phyloP scores from a whole-genome alignment of 1,284 basidiomycete species.

The Trichosporon sp. region DNA sequence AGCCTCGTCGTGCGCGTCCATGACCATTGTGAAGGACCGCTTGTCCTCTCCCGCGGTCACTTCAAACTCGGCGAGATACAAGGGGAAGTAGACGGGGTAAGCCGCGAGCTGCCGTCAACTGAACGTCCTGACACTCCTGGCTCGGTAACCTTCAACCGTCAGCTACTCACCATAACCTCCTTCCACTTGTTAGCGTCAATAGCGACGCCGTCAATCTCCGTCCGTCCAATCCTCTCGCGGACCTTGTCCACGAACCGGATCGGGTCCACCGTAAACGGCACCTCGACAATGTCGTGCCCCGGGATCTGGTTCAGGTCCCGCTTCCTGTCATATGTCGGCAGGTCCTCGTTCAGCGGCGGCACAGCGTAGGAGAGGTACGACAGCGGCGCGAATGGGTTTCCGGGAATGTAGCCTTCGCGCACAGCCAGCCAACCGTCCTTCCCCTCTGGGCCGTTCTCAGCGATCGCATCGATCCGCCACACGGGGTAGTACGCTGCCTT shows the following conservation, averaged over 20 bases:
- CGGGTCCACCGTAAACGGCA: conserved; percentile 59
- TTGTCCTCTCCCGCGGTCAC: conserved; percentile 35
- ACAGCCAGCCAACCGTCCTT: conserved; percentile 36
- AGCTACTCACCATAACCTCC: conserved; percentile 44
- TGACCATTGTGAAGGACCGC: conserved; percentile 42
- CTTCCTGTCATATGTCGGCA: conserved; percentile 45
- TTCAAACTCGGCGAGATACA: conserved; percentile 54
- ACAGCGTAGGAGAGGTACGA: conserved; percentile 52
- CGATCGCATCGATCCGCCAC: conserved; percentile 47
- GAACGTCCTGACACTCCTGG: no score
- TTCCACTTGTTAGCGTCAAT: conserved; percentile 43
- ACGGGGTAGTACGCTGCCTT: conserved; percentile 50
- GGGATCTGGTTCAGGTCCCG: conserved; percentile 64
- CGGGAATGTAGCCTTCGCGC: conserved; percentile 48
- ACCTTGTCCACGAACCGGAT: conserved; percentile 41
- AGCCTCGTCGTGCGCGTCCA: conserved; percentile 50
- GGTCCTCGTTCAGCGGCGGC: conserved; percentile 40
- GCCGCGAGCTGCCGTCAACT: conserved; percentile 41
- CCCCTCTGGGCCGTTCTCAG: conserved; percentile 42
- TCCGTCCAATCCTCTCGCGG: conserved; percentile 36
- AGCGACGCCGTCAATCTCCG: conserved; percentile 32
- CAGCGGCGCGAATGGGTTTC: conserved; percentile 54
- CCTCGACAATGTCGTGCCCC: conserved; percentile 65
- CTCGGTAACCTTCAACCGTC: neutral
- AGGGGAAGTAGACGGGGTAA: conserved; percentile 55